A percentile compares a stretch with the other conserved stretches of the same genome.
Conservation (phyloP, 2,329 filamentous ascomycete species). For the Emergomyces africanus region DNA sequence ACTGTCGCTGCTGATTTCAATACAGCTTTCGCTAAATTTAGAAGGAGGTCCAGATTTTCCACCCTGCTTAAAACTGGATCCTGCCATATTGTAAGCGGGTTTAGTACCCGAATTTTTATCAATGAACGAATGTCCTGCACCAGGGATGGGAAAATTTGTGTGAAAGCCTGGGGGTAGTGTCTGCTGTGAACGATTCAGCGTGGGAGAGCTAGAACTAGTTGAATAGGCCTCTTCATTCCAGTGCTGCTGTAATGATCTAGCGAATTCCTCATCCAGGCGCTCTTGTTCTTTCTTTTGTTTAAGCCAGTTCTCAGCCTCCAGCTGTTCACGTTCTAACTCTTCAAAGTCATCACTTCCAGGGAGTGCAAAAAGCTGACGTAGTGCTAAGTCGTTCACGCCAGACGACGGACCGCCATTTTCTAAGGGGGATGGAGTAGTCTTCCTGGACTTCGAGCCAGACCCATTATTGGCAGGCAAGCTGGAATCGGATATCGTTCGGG, state of each 20-base stretch:
- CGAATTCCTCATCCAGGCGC: slow-evolving; percentile 26
- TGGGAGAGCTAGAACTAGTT: not conserved
- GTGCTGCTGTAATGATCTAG: slow-evolving; percentile 24
- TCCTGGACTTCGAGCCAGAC: not conserved
- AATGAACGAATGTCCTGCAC: not conserved
- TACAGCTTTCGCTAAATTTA: not conserved
- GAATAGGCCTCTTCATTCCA: slow-evolving; percentile 11
- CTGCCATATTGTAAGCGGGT: not conserved
- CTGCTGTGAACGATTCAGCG: not conserved
- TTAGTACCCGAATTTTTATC: not conserved
- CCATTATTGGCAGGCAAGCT: not conserved
- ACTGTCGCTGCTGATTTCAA: slow-evolving; percentile 8
- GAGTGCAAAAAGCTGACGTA: slow-evolving; percentile 17
- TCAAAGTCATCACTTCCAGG: slow-evolving; percentile 15
- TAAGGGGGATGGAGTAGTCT: not conserved
- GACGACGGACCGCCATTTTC: not conserved
- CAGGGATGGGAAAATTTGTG: not conserved
- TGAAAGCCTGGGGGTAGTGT: not conserved
- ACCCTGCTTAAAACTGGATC: no score
- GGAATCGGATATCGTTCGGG: not conserved
- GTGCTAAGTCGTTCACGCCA: slow-evolving; percentile 2
- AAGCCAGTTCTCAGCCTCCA: slow-evolving; percentile 20
- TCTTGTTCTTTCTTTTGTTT: slow-evolving; percentile 21
- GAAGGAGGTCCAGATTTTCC: not conserved
- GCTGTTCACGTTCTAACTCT: slow-evolving; percentile 19